Percentiles rank a stretch among this genome's conserved stretches.
Evolutionary conservation across 2,329 filamentous ascomycete species (phyloP).

Genomic region (Fusarium avenaceum): DNA sequence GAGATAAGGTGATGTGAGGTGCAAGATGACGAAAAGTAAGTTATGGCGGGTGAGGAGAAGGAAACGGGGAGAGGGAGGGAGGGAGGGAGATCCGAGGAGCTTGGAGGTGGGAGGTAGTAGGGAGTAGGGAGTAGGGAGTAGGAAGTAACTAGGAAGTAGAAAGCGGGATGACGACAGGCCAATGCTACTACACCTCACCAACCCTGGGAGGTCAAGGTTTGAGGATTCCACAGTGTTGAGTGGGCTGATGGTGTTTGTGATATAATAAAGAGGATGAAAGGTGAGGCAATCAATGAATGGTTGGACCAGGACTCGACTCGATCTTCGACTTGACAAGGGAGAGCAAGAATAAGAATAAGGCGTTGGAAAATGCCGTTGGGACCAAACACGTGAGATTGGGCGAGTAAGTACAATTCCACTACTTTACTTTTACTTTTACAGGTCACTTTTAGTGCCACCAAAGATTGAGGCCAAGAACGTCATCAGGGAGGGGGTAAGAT

Average conservation of each 20-base stretch:
- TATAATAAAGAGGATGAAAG: conserved; percentile 1
- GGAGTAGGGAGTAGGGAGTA: conserved; percentile 29
- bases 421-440: conserved; percentile 3
- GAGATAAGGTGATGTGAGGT: conserved; percentile 3
- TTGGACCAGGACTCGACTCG: background rate
- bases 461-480: conserved; percentile 26
- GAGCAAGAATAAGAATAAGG: conserved; percentile 2
- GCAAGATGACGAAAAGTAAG: conserved; percentile 19
- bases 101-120: conserved; percentile 12
- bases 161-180: conserved; percentile 31
- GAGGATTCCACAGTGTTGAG: background rate
- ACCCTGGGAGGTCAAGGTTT: conserved; percentile 5
- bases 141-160: conserved; percentile 30
- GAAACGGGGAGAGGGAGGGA: background rate
- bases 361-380: conserved; percentile 29
- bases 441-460: conserved; percentile 12
- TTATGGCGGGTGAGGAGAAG: conserved; percentile 9
- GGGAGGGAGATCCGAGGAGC: background rate
- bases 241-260: conserved; percentile 3
- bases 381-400: conserved; percentile 35
- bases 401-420: conserved; percentile 12
- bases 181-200: conserved; percentile 29
- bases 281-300: background rate
- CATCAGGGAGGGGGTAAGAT: conserved; percentile 10
- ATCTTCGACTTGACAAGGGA: conserved; percentile 15